A percentile compares a stretch with the other conserved stretches of the same genome.
phyloP scores from a whole-genome alignment of 257 asterid genomes.

The Solanum medicagineum region DNA sequence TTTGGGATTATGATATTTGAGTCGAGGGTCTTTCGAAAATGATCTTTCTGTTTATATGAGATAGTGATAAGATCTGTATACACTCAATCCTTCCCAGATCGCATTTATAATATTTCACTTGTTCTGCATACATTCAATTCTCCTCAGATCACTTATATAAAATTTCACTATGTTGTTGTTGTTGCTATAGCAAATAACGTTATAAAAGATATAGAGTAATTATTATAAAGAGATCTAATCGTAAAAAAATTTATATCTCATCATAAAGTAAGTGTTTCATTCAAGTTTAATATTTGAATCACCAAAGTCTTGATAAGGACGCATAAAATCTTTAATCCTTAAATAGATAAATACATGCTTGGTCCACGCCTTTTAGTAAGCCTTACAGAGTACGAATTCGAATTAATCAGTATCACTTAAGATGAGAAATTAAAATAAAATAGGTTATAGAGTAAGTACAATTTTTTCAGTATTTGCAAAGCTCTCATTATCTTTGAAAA shows the following conservation, averaged over 20 bases:
- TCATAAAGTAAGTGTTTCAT: neutral
- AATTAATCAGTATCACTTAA: neutral
- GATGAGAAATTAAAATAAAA: neutral
- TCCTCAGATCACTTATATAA: too few species aligned
- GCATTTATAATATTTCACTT: too few species aligned
- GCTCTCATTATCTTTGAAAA: neutral
- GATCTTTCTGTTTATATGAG: fast-evolving
- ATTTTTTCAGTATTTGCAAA: neutral
- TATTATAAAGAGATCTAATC: too few species aligned
- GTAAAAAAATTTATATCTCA: neutral
- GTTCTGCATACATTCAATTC: too few species aligned
- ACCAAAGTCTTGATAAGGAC: neutral
- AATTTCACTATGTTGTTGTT: too few species aligned
- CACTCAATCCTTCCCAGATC: too few species aligned
- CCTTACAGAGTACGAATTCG: neutral
- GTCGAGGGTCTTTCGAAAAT: too few species aligned
- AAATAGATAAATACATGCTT: neutral
- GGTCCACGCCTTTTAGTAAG: neutral
- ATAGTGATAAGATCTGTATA: too few species aligned
- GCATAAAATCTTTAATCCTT: neutral
- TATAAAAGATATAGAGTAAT: too few species aligned
- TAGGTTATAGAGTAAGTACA: neutral
- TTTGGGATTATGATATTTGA: too few species aligned
- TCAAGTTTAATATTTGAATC: neutral
- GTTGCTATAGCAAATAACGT: too few species aligned